Evolutionary conservation across 2,329 filamentous ascomycete species (phyloP), one percentile per base, ranked within the genome.

Genomic region (Stachybotrys echinatus): DNA sequence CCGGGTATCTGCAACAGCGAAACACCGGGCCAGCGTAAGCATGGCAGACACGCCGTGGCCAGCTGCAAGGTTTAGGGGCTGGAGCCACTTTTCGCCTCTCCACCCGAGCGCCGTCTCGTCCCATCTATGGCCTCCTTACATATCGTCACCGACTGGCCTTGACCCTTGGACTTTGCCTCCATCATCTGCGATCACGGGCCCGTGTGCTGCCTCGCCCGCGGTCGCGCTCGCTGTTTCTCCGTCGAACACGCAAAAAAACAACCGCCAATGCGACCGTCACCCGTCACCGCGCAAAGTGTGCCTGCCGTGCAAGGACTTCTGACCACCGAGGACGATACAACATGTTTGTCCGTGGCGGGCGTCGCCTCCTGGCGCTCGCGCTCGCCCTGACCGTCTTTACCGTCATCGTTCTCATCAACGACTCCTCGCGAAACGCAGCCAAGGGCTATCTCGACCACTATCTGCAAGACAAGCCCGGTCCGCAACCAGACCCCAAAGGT

Each of bases 381-480:
- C 34, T 52, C 6, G 14, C 48, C 19, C 23, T 48, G 23, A 39
- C 27, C 37, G 19, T 42, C 17, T 14, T 50, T 8, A 12, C 43
- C 34, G 18, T 54, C 42, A 23, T 54, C 31, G 31, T 52, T 42
- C 21, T 52, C 3, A n/a, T 47, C 42, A 34, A 23, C 47, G 34
- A 43, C 22, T 19, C 40, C 20, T 23, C 45, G 12, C 48, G 45
- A 19, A 42, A 34, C 34, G 37, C 40, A 10, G 50, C 48, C 3
- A 45, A 47, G 19, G 49, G 31, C 31, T 52, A 50, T 31, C 21
- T 54, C 38, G 31, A 44, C 42, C 40, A 49, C 12, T 46, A 48
- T 18, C 38, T 51, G 47, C 44, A 51, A 23, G 18, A 40, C 10
- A 8, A n/a, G 38, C 31, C 31, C 31, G 8, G 31, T 8, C 8